Base-by-base conservation (phyloP, 1,139 yeast genomes). In the Lodderomyces orthopsilosis region DNA sequence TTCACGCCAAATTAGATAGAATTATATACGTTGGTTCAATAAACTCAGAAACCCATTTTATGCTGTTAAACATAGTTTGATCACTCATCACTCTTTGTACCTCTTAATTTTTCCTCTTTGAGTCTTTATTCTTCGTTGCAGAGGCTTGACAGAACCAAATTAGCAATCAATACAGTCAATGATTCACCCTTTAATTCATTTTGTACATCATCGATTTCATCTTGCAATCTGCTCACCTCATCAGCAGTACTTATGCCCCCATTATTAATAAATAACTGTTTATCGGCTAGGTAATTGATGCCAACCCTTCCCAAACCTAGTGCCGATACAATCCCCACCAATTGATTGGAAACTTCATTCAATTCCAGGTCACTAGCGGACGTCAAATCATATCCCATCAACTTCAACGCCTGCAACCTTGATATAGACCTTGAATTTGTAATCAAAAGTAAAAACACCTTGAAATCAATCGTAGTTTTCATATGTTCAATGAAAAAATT, bases 231-330 rank as follows among this genome's bases (percentile, higher is more conserved):
- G 13, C 42, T 18, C 21, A 40, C 37, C 17, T 37, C 43, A 17
- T 37, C 38, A 6, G 21, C 18, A 2, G 24, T 14, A 18, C 36
- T 19, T 14, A 40, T 9, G 14, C 41, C 52, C 24, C 52, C 44
- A 6, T 41, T 21, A n/a, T 62, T 63, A 43, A 49, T 54, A 47
- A 65, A 68, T 4, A 47, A 44, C 33, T 62, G 65, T 3, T 50
- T 51, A 2, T 51, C 49, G 8, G 52, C 54, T 39, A 57, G 51
- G 46, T 63, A 68, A 6, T 62, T 62, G 7, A 68, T 51, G 2
- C 68, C 68, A 10, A 48, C 37, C 37, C 60, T 59, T 4, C 68
- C 70, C 40, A 68, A 53, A 4, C 58, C 55, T 36, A 68, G 51
- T 4, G 59, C 58, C 1, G 65, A 51, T 6, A 65, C 52, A 21